These are phyloP conservation scores for Tuber umbilicatum DNA, from an alignment of 495 filamentous ascomycete species.

Conservation along the genomic window DNA sequence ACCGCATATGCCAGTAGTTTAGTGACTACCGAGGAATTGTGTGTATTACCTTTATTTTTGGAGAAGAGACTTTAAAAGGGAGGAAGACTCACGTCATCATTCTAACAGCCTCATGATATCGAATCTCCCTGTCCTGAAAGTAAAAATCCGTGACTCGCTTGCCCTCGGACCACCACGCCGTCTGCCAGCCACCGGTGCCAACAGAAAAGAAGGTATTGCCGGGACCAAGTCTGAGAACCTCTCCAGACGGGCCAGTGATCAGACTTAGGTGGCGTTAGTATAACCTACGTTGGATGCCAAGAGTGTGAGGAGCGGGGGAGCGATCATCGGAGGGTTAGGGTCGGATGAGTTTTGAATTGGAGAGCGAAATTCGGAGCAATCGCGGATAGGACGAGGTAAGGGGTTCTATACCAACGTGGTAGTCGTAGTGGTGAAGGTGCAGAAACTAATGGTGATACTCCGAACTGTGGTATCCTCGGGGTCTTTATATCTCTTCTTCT, in stretches of 20 bases:
- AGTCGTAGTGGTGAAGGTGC: background rate
- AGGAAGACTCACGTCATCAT: background rate
- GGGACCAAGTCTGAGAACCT: background rate
- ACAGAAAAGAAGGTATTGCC: background rate
- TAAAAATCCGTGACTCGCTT: background rate
- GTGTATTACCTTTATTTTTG: background rate
- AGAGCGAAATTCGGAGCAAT: background rate
- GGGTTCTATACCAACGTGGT: too few relatives aligned
- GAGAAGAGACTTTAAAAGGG: background rate
- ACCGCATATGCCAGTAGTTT: background rate
- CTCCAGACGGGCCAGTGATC: background rate
- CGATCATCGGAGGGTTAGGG: background rate
- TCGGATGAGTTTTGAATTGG: background rate
- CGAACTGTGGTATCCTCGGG: background rate
- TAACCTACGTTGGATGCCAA: background rate
- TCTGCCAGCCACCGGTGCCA: background rate
- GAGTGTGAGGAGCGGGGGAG: background rate
- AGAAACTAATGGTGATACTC: background rate
- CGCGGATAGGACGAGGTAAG: background rate
- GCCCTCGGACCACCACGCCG: background rate
- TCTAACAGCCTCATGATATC: background rate
- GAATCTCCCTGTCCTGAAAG: background rate
- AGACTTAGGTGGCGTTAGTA: background rate
- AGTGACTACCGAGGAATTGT: background rate
- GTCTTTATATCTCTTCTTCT: background rate